Evolutionary conservation across 345 rosid species (phyloP).

Genomic region (Bruguiera gymnorhiza): DNA sequence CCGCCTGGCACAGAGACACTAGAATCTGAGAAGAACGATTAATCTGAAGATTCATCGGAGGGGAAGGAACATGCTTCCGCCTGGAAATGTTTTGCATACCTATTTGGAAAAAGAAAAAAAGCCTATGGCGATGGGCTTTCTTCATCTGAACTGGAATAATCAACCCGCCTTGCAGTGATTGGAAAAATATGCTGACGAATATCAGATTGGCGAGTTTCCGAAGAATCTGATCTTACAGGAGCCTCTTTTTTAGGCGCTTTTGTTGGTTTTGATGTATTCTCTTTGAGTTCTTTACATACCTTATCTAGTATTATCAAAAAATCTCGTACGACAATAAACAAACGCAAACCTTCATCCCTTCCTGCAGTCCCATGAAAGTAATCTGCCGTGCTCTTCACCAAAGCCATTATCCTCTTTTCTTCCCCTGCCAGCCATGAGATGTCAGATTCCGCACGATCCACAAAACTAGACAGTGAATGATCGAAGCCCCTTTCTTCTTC

Average conservation of each 20-base stretch:
- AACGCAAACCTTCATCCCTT: conserved; percentile 72
- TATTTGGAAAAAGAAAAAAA: conserved; percentile 10
- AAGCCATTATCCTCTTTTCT: conserved; percentile 63
- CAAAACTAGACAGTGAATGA: conserved; percentile 41
- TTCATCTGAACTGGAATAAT: conserved; percentile 60
- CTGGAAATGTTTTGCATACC: conserved; percentile 10
- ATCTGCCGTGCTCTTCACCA: conserved; percentile 70
- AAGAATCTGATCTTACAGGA: conserved; percentile 24
- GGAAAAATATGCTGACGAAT: conserved; percentile 53
- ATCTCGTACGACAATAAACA: conserved; percentile 70
- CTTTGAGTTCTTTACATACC: conserved; percentile 60
- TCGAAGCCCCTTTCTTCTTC: conserved; percentile 50
- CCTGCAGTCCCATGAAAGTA: conserved; percentile 76
- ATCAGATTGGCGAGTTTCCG: conserved; percentile 41
- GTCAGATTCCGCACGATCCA: conserved; percentile 51
- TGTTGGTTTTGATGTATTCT: conserved; percentile 23
- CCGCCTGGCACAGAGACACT: neutral
- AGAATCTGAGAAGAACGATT: neutral
- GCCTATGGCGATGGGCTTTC: conserved; percentile 36
- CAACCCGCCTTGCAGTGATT: conserved; percentile 47
- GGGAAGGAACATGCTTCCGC: neutral
- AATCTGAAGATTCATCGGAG: neutral
- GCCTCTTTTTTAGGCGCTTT: conserved; percentile 36
- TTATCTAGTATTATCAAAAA: conserved; percentile 77
- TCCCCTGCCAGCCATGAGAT: conserved; percentile 46